Base-by-base conservation (phyloP, 352 stramenopile species). In the Pythium dissimile region DNA sequence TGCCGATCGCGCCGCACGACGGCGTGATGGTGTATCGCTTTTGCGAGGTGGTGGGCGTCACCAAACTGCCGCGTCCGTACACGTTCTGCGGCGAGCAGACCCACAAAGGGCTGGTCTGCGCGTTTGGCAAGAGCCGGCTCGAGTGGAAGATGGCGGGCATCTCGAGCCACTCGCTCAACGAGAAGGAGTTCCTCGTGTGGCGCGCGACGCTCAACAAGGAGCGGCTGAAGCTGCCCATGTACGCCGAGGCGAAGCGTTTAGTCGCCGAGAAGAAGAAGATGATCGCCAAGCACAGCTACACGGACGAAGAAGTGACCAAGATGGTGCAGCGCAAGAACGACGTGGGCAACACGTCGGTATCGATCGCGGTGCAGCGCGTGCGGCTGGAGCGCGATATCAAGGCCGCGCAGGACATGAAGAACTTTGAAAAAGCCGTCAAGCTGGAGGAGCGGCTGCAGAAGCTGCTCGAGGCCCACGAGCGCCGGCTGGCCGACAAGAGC, bases 21-120 rank as follows among this genome's bases (percentile, higher is more conserved):
- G 82, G 81, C 23, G 78, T 87, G 48, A 90, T 84, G 75, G 71
- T 94, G 2, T 94, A 94, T 52, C 82, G 84, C 31, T 94, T 94
- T 60, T 92, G 82, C 43, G 77, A 92, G 54, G 75, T 94, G 13
- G 64, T 89, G 30, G 79, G 74, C 42, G 61, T 88, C 10, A 84
- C 77, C 47, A 87, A 77, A 28, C 37, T 91, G 37, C 20, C 71
- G 8, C 72, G 73, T 20, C 56, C 76, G 50, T 94, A 94, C 63
- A 69, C 58, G 34, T 94, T 94, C 54, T 77, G 71, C 27, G 84
- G 84, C 5, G 84, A 94, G 53, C 66, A 77, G 47, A 94, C 84
- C 7, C 45, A 70, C 57, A 90, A 73, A 39, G 80, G 78, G 1
- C 68, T 94, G 11, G 71, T 89, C 9, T 89, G 82, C 43, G 75